phyloP scores from a whole-genome alignment of 2,329 filamentous ascomycete species.

The Penicillium digitatum region DNA sequence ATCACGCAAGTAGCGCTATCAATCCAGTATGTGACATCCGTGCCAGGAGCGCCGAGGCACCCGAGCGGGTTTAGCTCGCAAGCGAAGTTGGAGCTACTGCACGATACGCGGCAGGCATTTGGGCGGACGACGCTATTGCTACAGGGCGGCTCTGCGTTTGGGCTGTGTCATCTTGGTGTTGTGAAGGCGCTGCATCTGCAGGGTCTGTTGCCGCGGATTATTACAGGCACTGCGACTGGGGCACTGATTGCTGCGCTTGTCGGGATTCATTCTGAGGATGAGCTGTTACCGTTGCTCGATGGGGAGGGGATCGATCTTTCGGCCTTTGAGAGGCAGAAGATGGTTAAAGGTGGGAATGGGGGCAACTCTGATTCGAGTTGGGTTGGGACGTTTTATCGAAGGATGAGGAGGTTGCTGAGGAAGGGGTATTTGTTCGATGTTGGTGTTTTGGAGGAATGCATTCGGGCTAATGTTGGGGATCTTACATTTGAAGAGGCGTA shows the following conservation, averaged over 20 bases:
- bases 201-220: slow-evolving; percentile 79
- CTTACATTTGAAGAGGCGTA: slow-evolving; percentile 93
- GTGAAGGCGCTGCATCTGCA: slow-evolving; percentile 80
- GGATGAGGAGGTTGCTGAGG: slow-evolving; percentile 63
- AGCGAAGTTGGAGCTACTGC: slow-evolving; percentile 78
- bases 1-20: slow-evolving; percentile 78
- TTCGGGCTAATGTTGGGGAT: slow-evolving; percentile 80
- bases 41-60: slow-evolving; percentile 56
- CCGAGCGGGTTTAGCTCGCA: slow-evolving; percentile 61
- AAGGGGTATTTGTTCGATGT: slow-evolving; percentile 84
- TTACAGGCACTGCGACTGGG: slow-evolving; percentile 85
- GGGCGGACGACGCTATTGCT: slow-evolving; percentile 80
- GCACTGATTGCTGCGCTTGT: slow-evolving; percentile 86
- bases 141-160: slow-evolving; percentile 88
- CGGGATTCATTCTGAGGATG: slow-evolving; percentile 79
- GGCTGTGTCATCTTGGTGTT: slow-evolving; percentile 83
- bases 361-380: slow-evolving; percentile 36
- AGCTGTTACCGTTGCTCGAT: slow-evolving; percentile 70
- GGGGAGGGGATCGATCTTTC: slow-evolving; percentile 78
- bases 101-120: slow-evolving; percentile 83
- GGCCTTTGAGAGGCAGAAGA: slow-evolving; percentile 59
- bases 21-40: slow-evolving; percentile 68
- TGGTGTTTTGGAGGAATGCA: slow-evolving; percentile 74
- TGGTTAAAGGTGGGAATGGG: slow-evolving; percentile 9
- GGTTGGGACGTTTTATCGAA: slow-evolving; percentile 60